Conservation (phyloP, 2,329 filamentous ascomycete species). For the Microdochium bolleyi region DNA sequence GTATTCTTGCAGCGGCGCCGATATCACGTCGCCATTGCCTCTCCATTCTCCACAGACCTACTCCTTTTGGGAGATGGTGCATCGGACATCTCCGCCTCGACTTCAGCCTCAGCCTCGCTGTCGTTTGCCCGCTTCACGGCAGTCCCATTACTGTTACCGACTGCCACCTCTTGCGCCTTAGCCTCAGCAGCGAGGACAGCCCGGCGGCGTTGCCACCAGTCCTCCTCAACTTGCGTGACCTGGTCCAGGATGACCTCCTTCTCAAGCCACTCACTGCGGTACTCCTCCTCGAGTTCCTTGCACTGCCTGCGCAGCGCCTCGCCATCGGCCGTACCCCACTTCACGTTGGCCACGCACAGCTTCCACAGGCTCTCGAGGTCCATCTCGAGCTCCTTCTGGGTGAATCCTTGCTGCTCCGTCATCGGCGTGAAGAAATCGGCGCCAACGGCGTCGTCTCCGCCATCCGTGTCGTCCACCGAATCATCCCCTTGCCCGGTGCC, state of each 20-base stretch:
- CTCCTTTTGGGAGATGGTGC: background rate
- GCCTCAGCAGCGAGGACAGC: constrained; percentile 36
- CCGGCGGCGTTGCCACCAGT: constrained; percentile 52
- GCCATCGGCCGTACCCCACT: constrained; percentile 63
- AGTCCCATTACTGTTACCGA: background rate
- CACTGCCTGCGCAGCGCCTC: constrained; percentile 58
- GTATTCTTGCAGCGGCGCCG: too few species aligned
- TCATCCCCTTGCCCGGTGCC: constrained; percentile 46
- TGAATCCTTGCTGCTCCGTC: constrained; percentile 54
- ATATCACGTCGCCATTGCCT: background rate
- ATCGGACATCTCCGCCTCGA: background rate
- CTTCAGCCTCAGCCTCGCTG: background rate
- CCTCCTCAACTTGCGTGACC: constrained; percentile 57
- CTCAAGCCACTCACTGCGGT: constrained; percentile 67
- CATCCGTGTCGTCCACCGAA: constrained; percentile 36
- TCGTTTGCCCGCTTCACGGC: background rate
- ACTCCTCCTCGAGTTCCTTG: constrained; percentile 55
- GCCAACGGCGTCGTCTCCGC: constrained; percentile 46
- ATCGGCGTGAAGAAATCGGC: constrained; percentile 50
- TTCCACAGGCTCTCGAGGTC: constrained; percentile 52
- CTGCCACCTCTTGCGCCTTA: constrained; percentile 1
- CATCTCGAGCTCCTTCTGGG: constrained; percentile 54
- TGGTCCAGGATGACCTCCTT: constrained; percentile 76
- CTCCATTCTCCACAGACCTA: background rate
- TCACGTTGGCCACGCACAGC: constrained; percentile 62